Evolutionary conservation across 768 basidiomycete genomes (phyloP), one percentile per base, ranked within the genome.

Genomic region (Amyloporia xantha): DNA sequence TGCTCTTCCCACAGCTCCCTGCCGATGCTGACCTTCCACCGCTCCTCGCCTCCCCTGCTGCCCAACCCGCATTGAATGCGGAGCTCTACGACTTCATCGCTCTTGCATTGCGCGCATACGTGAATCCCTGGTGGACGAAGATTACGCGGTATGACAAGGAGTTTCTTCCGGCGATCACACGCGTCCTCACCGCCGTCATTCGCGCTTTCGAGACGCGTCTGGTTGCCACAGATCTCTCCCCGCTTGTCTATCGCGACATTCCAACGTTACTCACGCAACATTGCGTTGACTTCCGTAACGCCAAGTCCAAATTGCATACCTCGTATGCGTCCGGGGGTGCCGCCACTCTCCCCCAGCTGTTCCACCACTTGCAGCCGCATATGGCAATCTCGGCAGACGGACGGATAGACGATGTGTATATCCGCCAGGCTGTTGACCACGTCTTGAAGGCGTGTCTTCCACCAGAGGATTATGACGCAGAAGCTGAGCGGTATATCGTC

Each of bases 91-190:
- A 91, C 65, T 73, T 91, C 50, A 71, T 91, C 26, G 89, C 91
- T 0, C 82, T 91, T 50, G 76, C 82, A 9, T 73, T 93, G 20
- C 77, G 90, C 27, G 88, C 88, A 5, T 86, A 75, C 58, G 79
- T 93, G 30, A 78, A 81, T 41, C 84, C 86, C 1, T 93, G 90
- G 91, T 93, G 90, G 86, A 73, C 84, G 26, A 87, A 81, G 59
- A 74, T 92, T 46, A 79, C 89, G 1, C 77, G 86, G 51, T 87
- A 88, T 53, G 90, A 92, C 76, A 88, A 79, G 59, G 83, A 89
- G 48, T 76, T 93, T 49, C 76, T 91, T 23, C 84, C 86, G 20
- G 78, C 86, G 54, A 78, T 91, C 43, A 74, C 82, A 0, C 64
- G 62, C 30, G 71, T 87, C 56, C 66, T 89, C 50, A 69, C 74